Evolutionary conservation across 768 basidiomycete species (phyloP).

Genomic region (Cyclocybe aegerita): DNA sequence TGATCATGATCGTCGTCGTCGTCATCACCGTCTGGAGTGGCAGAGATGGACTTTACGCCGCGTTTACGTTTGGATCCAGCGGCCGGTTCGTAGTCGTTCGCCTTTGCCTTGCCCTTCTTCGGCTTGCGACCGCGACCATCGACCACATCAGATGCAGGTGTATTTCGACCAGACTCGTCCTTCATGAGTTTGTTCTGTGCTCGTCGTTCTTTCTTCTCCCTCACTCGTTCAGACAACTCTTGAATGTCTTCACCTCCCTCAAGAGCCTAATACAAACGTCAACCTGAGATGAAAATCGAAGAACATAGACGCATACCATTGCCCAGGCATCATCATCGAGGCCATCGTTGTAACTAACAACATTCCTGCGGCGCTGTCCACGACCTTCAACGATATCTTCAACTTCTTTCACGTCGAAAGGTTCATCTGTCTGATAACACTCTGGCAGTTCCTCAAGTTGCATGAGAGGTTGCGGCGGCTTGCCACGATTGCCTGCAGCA

Average conservation of each 20-base stretch:
- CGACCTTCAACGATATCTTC: slow-evolving; percentile 77
- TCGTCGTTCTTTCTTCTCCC: slow-evolving; percentile 67
- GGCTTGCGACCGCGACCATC: slow-evolving; percentile 62
- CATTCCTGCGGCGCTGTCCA: slow-evolving; percentile 79
- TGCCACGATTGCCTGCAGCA: slow-evolving; percentile 71
- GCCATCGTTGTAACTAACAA: slow-evolving; percentile 92
- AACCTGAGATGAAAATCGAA: background rate
- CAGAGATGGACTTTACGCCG: slow-evolving; percentile 68
- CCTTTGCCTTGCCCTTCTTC: slow-evolving; percentile 66
- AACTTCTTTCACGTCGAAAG: slow-evolving; percentile 61
- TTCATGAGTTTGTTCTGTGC: slow-evolving; percentile 56
- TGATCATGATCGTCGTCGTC: slow-evolving; percentile 75
- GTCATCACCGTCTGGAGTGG: slow-evolving; percentile 76
- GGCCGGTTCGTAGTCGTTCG: slow-evolving; percentile 50
- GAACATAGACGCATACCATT: slow-evolving; percentile 46
- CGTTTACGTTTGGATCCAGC: slow-evolving; percentile 76
- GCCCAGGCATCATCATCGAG: slow-evolving; percentile 94
- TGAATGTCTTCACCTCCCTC: slow-evolving; percentile 82
- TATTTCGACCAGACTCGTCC: slow-evolving; percentile 60
- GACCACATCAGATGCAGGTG: slow-evolving; percentile 60
- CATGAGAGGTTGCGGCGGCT: slow-evolving; percentile 75
- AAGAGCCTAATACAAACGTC: slow-evolving; percentile 47
- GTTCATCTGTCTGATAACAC: slow-evolving; percentile 85
- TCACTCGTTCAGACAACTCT: slow-evolving; percentile 64
- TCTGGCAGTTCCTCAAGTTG: slow-evolving; percentile 88